Conservation (phyloP, 2,329 filamentous ascomycete species). For the Golovinomyces cichoracearum region DNA sequence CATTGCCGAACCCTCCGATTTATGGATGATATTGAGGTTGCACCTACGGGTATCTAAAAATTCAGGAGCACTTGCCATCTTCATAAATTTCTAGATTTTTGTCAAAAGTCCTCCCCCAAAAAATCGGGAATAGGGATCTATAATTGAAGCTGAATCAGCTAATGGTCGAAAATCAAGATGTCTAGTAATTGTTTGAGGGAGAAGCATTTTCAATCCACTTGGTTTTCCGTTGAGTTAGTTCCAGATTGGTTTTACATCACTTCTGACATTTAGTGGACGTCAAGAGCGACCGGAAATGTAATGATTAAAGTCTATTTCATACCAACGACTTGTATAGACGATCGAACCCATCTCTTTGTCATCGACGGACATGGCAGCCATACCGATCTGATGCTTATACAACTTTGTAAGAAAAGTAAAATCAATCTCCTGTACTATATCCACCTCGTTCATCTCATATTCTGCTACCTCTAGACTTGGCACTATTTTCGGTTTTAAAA, state of each 20-base stretch:
- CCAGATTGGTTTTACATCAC: neutral
- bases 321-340: neutral
- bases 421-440: constrained; percentile 1
- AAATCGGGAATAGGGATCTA: no score
- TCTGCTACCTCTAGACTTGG: neutral
- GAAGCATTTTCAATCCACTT: neutral
- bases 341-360: neutral
- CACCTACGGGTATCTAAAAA: no score
- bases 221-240: neutral
- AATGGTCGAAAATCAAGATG: no score
- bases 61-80: no score
- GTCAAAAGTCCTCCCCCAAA: no score
- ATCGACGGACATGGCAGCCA: neutral
- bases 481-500: neutral
- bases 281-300: neutral
- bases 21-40: no score
- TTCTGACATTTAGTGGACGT: neutral
- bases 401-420: neutral
- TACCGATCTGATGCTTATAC: neutral
- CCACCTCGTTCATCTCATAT: neutral
- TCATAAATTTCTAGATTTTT: no score
- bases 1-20: neutral
- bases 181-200: no score
- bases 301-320: neutral
- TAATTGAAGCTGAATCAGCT: no score